Base-by-base conservation (phyloP, 345 rosid species). In the Atalantia buxifolia region DNA sequence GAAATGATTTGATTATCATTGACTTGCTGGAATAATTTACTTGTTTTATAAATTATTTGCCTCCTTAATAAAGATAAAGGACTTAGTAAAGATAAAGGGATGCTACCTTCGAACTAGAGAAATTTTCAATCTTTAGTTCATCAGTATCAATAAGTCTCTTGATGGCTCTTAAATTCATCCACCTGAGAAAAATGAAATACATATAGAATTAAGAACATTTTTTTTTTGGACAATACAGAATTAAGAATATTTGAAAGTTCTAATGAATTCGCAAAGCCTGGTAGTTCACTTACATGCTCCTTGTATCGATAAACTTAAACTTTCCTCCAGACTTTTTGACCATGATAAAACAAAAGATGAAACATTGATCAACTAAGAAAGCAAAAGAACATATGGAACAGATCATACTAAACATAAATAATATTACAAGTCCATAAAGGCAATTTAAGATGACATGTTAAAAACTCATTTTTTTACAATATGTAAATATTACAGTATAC, bases 131-230 rank as follows among this genome's bases (percentile, higher is more conserved):
- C 69, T 81, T 79, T 76, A 82, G 33, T 21, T 81, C 82, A 80
- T 82, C 83, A 50, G 83, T 84, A 59, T 85, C 90, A 30, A 79
- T 76, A 80, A 90, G 89, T 85, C 84, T 83, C 79, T 82, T 79
- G 66, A 86, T 64, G 24, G 91, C 89, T 74, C 83, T 85, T 80
- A 91, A 81, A 81, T 86, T 71, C 45, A 85, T 72, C 94, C 94
- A 91, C 85, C 92, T 91, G 79, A 35, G 38, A 33, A 83, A 62
- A 79, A 24, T 40, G 30, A n/a, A 30, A 65, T 7, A 79, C 59
- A 77, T 28, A 4, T 61, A 70, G 31, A 69, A 27, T 76, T 30
- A 66, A 66, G 66, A 55, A 80, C 1, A 4, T 33, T 33, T 33
- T 33, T 33, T 33, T 33, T 33, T 31, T 31, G 3, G 36, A 33